Evolutionary conservation across 1,284 basidiomycete genomes (phyloP), one percentile per base, ranked within the genome.

Genomic region (Lentinula novae-zelandiae): DNA sequence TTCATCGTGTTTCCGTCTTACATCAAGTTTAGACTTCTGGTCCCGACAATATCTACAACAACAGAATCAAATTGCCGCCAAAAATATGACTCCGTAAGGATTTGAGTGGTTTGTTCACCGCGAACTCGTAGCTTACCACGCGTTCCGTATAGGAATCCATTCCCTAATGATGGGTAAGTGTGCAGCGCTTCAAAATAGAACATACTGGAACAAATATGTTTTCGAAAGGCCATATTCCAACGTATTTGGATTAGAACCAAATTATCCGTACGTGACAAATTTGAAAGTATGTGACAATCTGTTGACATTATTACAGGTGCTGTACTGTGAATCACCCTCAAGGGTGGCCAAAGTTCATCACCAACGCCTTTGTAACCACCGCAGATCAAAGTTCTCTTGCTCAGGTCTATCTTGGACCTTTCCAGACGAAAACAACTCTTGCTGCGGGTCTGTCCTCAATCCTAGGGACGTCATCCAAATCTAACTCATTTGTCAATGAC

Each of bases 311-410:
- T 12, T 44, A 12, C 58, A 82, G 81, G 1, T 85, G 83, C 69
- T 85, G 83, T 70, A 84, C 82, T 2, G 83, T 85, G 61, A 85
- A 85, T 62, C 80, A 82, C 65, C 82, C 83, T 6, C 83, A 84
- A 68, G 83, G 83, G 42, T 84, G 79, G 78, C 83, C 84, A 1
- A 86, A 85, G 67, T 85, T 86, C 67, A 76, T 83, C 57, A 74
- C 80, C n/a, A 84, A 84, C 66, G 75, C 82, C 1, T 84, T 86
- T 69, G 71, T 84, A 9, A 78, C 75, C 0, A 81, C 81, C 3
- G 73, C 80, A 2, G 79, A 83, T 69, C 68, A 76, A 44, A 68
- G 72, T 31, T 81, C 81, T 0, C 75, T 85, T 3, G 79, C 82
- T 10, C 82, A 85, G 39, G 68, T 83, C 3, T 84, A 84, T 66